A percentile compares a stretch with the other conserved stretches of the same genome.
phyloP scores from a whole-genome alignment of 1,139 yeast species.

The Yamadazyma diospyri region DNA sequence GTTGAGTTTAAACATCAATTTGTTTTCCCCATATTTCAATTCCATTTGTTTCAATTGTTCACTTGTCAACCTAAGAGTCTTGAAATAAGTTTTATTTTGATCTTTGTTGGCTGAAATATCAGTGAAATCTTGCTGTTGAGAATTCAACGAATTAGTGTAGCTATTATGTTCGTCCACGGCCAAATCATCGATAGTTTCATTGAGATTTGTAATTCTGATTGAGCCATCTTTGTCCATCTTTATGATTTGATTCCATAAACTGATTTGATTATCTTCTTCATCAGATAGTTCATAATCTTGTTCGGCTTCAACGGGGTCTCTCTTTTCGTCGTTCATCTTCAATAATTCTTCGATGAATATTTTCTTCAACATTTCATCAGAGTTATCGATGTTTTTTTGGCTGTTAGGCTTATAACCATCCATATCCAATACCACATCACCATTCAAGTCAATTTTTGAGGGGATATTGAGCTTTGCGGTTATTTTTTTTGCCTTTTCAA shows the following conservation, averaged over 20 bases:
- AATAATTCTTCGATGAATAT: constrained; percentile 58
- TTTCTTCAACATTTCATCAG: constrained; percentile 69
- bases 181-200: constrained; percentile 13
- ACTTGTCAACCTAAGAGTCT: constrained; percentile 85
- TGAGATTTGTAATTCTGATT: constrained; percentile 14
- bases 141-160: constrained; percentile 11
- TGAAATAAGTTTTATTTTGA: constrained; percentile 55
- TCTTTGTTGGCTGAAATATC: constrained; percentile 14
- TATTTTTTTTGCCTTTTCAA: constrained; percentile 65
- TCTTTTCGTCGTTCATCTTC: constrained; percentile 14
- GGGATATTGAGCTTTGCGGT: constrained; percentile 81
- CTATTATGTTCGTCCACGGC: constrained; percentile 12
- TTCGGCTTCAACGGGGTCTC: not conserved
- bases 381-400: constrained; percentile 60
- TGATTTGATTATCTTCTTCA: constrained; percentile 13
- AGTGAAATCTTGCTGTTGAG: constrained; percentile 15
- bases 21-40: constrained; percentile 76
- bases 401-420: constrained; percentile 93
- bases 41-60: constrained; percentile 79
- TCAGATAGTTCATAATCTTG: not conserved
- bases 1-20: constrained; percentile 72
- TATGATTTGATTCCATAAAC: constrained; percentile 22
- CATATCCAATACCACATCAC: constrained; percentile 89
- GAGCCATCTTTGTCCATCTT: constrained; percentile 25
- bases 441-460: constrained; percentile 82